These are phyloP conservation scores for Ophiosphaerella korrae DNA, from an alignment of 2,329 filamentous ascomycete genomes.

Conservation along the genomic window DNA sequence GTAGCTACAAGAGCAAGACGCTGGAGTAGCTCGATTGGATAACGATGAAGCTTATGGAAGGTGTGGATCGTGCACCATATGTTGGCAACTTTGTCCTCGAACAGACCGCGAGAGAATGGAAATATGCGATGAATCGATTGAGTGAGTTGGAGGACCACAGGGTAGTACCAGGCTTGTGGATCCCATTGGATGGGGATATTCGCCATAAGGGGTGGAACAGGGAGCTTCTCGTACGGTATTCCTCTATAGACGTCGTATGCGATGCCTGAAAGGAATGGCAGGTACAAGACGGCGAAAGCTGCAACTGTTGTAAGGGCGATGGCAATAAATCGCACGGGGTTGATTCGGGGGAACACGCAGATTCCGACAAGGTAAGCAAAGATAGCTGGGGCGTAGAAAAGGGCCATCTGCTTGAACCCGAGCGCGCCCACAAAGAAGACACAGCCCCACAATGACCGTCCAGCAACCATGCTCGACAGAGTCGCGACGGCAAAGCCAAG, in stretches of 20 bases:
- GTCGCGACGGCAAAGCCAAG: constrained; percentile 85
- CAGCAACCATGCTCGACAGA: constrained; percentile 86
- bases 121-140: constrained; percentile 94
- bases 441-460: constrained; percentile 83
- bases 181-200: constrained; percentile 63
- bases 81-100: constrained; percentile 98
- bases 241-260: constrained; percentile 70
- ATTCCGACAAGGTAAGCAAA: constrained; percentile 90
- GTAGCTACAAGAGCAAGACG: constrained; percentile 76
- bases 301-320: constrained; percentile 75
- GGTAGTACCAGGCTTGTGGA: constrained; percentile 71
- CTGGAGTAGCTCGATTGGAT: constrained; percentile 74
- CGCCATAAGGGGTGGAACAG: constrained; percentile 67
- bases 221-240: constrained; percentile 63
- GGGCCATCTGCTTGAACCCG: constrained; percentile 99
- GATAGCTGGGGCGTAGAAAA: constrained; percentile 93
- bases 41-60: constrained; percentile 81
- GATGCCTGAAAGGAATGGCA: constrained; percentile 75
- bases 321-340: constrained; percentile 69
- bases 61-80: constrained; percentile 95
- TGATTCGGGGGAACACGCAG: constrained; percentile 77
- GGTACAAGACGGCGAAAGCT: constrained; percentile 75
- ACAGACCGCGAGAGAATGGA: constrained; percentile 91
- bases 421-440: constrained; percentile 92
- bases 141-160: constrained; percentile 74